Conservation (phyloP, 257 asterid species). For the Anisodus tanguticus region DNA sequence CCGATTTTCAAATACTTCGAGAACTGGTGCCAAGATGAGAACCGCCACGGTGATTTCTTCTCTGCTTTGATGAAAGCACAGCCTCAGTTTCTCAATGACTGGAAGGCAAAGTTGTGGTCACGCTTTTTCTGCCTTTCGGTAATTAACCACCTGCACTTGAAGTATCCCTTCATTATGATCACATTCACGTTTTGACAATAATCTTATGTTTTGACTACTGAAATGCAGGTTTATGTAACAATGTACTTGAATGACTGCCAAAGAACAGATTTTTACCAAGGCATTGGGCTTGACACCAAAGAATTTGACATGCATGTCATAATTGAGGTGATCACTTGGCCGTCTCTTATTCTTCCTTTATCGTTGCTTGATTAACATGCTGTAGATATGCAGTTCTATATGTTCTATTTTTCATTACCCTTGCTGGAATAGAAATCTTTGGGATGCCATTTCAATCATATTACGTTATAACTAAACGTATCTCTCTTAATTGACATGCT, state of each 20-base stretch:
- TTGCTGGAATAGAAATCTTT: not conserved
- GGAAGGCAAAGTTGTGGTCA: constrained; percentile 99
- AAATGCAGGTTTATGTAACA: constrained; percentile 86
- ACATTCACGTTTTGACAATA: not conserved
- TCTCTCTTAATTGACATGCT: not conserved
- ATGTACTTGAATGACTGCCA: constrained; percentile 94
- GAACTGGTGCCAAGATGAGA: constrained; percentile 99
- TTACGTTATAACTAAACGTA: not conserved
- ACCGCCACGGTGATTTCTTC: constrained; percentile 99
- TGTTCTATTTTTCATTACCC: not conserved
- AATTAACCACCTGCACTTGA: constrained; percentile 19
- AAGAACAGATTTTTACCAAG: constrained; percentile 86
- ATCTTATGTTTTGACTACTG: not conserved
- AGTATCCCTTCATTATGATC: not conserved
- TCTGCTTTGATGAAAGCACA: constrained; percentile 99
- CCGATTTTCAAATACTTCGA: constrained; percentile 98
- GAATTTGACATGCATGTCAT: constrained; percentile 98
- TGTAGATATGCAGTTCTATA: not conserved
- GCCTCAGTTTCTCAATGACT: constrained; percentile 98
- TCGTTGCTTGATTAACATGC: not conserved
- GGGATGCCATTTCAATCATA: not conserved
- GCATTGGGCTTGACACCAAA: constrained; percentile 92
- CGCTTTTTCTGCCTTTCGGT: constrained; percentile 99
- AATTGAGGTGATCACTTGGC: constrained; percentile 67
- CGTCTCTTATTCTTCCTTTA: not conserved